Evolutionary conservation across 1,139 yeast genomes (phyloP).

Genomic region (Suhomyces kunorum): DNA sequence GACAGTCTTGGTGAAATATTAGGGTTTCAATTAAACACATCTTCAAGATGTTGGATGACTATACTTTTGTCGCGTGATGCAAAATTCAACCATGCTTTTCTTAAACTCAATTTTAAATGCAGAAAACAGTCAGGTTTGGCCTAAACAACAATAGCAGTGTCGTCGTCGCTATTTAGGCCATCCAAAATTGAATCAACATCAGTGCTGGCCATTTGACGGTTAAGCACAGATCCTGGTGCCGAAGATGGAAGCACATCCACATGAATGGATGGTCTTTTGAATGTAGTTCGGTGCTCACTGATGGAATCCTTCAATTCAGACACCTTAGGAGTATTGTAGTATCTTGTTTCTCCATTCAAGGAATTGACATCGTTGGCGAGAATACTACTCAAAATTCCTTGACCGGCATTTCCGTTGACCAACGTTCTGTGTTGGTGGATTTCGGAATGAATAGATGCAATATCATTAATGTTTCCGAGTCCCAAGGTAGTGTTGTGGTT

Average conservation of each 20-base stretch:
- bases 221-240: constrained; percentile 34
- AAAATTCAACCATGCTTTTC: neutral
- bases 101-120: neutral
- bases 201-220: constrained; percentile 34
- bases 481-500: constrained; percentile 27
- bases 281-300: constrained; percentile 19
- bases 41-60: too few species aligned
- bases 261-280: constrained; percentile 12
- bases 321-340: constrained; percentile 39
- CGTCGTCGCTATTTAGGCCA: constrained; percentile 42
- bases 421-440: constrained; percentile 19
- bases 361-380: neutral
- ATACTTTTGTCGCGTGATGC: too few species aligned
- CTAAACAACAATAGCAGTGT: constrained; percentile 35
- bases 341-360: constrained; percentile 5
- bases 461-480: constrained; percentile 45
- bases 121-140: neutral
- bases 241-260: constrained; percentile 15
- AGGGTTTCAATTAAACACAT: too few species aligned
- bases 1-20: too few species aligned
- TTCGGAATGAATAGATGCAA: constrained; percentile 46
- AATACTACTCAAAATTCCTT: constrained; percentile 1
- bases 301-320: constrained; percentile 49
- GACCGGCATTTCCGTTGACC: neutral
- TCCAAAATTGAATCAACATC: constrained; percentile 41